Conservation (phyloP, 768 basidiomycete genomes). For the Heimioporus sp. region DNA sequence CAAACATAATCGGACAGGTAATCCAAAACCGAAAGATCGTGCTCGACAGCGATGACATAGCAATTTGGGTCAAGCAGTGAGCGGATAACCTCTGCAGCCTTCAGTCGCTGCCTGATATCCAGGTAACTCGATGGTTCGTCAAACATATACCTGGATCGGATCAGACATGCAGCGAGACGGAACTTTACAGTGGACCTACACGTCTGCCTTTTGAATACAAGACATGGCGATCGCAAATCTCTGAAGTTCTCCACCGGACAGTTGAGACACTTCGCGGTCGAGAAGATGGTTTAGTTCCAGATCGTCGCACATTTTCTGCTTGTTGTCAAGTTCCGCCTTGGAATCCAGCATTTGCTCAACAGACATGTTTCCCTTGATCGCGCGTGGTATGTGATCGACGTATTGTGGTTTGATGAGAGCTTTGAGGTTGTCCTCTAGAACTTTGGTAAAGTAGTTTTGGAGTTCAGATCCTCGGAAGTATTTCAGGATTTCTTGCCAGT, state of each 20-base stretch:
- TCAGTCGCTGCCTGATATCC: slow-evolving; percentile 93
- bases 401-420: slow-evolving; percentile 99
- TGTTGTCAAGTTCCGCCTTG: slow-evolving; percentile 88
- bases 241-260: slow-evolving; percentile 97
- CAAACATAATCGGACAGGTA: slow-evolving; percentile 99
- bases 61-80: slow-evolving; percentile 75
- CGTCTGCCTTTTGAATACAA: slow-evolving; percentile 92
- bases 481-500: slow-evolving; percentile 98
- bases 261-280: slow-evolving; percentile 77
- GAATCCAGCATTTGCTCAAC: slow-evolving; percentile 91
- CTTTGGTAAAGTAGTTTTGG: slow-evolving; percentile 99
- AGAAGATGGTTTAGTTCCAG: slow-evolving; percentile 87
- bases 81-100: slow-evolving; percentile 94
- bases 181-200: slow-evolving; percentile 52
- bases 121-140: slow-evolving; percentile 99
- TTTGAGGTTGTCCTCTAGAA: slow-evolving; percentile 97
- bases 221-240: slow-evolving; percentile 98
- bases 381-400: slow-evolving; percentile 96
- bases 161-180: neutral
- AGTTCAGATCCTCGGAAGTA: slow-evolving; percentile 98
- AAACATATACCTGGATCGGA: slow-evolving; percentile 82
- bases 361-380: slow-evolving; percentile 86
- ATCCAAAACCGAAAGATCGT: slow-evolving; percentile 97
- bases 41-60: slow-evolving; percentile 97
- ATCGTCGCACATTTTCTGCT: slow-evolving; percentile 78